phyloP scores from a whole-genome alignment of 257 asterid genomes.

The Fraxinus cuspidata region DNA sequence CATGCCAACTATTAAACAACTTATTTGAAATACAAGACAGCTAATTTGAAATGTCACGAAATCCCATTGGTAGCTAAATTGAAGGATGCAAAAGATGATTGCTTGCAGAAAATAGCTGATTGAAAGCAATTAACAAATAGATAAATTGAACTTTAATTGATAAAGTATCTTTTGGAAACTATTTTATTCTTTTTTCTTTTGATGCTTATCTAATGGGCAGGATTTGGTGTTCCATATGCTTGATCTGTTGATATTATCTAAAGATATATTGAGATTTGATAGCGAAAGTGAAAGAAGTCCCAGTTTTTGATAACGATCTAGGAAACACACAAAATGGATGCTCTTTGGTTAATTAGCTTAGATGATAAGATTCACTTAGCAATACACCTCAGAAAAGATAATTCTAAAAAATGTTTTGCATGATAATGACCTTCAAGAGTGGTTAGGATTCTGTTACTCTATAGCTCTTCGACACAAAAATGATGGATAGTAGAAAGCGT shows the following conservation, averaged over 20 bases:
- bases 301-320: neutral
- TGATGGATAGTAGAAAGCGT: constrained; percentile 1
- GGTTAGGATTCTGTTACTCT: constrained; percentile 2
- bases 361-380: neutral
- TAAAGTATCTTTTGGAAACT: neutral
- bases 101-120: constrained; percentile 3
- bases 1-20: no score
- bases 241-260: neutral
- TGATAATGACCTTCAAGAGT: neutral
- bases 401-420: neutral
- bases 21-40: no score
- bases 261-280: neutral
- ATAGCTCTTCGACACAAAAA: neutral
- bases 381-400: neutral
- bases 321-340: neutral
- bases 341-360: neutral
- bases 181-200: no score
- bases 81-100: constrained; percentile 7
- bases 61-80: neutral
- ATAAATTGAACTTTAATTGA: neutral
- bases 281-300: neutral
- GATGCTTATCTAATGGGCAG: neutral
- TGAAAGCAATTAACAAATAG: neutral
- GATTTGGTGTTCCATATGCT: neutral
- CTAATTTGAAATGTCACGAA: no score